phyloP scores from a whole-genome alignment of 2,329 filamentous ascomycete genomes.

The Apiospora koreana region DNA sequence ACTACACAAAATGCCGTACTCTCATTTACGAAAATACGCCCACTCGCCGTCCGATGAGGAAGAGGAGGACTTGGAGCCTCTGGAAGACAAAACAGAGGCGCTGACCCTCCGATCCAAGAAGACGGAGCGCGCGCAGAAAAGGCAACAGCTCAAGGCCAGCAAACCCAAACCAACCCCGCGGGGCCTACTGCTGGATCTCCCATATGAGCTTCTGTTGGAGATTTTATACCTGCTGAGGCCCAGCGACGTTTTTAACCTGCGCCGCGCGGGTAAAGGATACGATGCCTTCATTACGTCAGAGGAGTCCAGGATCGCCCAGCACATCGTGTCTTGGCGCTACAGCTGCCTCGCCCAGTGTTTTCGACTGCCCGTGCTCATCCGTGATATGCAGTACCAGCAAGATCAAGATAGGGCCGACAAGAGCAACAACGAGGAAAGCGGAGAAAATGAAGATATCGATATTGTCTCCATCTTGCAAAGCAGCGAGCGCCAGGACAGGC shows the following conservation, averaged over 20 bases:
- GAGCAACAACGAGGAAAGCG: too few relatives aligned
- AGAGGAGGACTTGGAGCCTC: slow-evolving; percentile 48
- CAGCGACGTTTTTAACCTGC: slow-evolving; percentile 50
- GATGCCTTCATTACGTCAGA: slow-evolving; percentile 45
- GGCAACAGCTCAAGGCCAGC: slow-evolving; percentile 41
- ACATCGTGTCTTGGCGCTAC: slow-evolving; percentile 50
- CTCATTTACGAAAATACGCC: slow-evolving; percentile 17
- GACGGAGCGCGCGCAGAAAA: slow-evolving; percentile 48
- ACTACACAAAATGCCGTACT: slow-evolving; percentile 12
- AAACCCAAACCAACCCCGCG: slow-evolving; percentile 26
- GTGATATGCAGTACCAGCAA: slow-evolving; percentile 24
- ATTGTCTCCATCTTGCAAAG: slow-evolving; percentile 38
- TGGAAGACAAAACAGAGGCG: slow-evolving; percentile 43
- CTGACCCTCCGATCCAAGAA: slow-evolving; percentile 53
- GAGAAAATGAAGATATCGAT: slow-evolving; percentile 32
- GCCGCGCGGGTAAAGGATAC: slow-evolving; percentile 43
- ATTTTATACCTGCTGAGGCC: slow-evolving; percentile 49
- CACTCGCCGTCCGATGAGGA: slow-evolving; percentile 15
- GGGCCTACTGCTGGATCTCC: slow-evolving; percentile 45
- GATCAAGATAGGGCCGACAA: neutral
- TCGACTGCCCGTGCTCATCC: slow-evolving; percentile 47
- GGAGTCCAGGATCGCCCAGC: slow-evolving; percentile 41
- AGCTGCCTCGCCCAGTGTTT: slow-evolving; percentile 52
- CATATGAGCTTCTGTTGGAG: slow-evolving; percentile 52
- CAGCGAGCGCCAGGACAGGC: slow-evolving; percentile 41